phyloP scores from a whole-genome alignment of 78 protist species.

The Dictyostelium capitatum region DNA sequence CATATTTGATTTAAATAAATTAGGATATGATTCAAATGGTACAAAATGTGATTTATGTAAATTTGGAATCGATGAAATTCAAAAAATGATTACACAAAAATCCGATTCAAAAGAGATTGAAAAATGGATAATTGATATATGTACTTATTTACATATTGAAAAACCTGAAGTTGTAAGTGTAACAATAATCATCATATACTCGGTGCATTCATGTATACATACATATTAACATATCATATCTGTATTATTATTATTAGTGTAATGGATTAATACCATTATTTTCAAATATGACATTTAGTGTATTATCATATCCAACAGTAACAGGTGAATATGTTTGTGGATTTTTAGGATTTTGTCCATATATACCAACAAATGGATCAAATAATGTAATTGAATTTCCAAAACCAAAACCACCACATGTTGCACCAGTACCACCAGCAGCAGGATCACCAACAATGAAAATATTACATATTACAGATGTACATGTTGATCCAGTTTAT shows the following conservation, averaged over 20 bases:
- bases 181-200: neutral
- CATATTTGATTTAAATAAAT: neutral
- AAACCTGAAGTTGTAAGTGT: slow-evolving; percentile 61
- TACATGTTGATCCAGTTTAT: slow-evolving; percentile 67
- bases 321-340: slow-evolving; percentile 67
- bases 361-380: slow-evolving; percentile 23
- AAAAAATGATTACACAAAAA: slow-evolving; percentile 1
- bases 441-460: slow-evolving; percentile 17
- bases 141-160: slow-evolving; percentile 45
- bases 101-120: neutral
- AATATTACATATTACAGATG: slow-evolving; percentile 56
- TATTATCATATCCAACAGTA: slow-evolving; percentile 12
- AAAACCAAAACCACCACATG: slow-evolving; percentile 81
- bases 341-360: slow-evolving; percentile 77
- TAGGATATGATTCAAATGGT: slow-evolving; percentile 18
- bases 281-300: slow-evolving; percentile 43
- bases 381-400: slow-evolving; percentile 35
- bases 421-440: slow-evolving; percentile 27
- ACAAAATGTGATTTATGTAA: slow-evolving; percentile 65
- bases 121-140: slow-evolving; percentile 18
- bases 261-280: slow-evolving; percentile 53
- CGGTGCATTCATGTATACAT: neutral
- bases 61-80: slow-evolving; percentile 1
- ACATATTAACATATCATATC: neutral
- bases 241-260: neutral